These are phyloP conservation scores for Eucalyptus regnans DNA, from an alignment of 345 rosid genomes.

Conservation along the genomic window DNA sequence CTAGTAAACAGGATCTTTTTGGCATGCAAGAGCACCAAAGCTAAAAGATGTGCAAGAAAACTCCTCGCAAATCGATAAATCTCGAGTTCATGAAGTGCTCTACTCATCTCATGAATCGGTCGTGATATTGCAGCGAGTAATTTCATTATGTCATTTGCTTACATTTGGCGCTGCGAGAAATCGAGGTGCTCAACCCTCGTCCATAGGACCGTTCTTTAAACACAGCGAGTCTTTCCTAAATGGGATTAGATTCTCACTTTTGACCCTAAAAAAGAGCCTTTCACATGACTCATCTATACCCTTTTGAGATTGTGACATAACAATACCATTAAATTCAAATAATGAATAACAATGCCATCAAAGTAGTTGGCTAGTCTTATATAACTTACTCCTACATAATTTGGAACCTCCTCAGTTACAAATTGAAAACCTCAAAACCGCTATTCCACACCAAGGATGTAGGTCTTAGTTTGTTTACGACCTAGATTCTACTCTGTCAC, in stretches of 20 bases:
- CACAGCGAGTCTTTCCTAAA: not conserved
- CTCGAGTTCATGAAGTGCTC: not conserved
- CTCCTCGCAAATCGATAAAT: not conserved
- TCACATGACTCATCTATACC: not conserved
- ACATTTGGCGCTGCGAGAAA: not conserved
- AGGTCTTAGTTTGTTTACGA: not conserved
- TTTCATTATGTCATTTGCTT: not conserved
- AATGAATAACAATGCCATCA: not conserved
- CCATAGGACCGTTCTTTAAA: not conserved
- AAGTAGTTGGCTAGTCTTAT: not conserved
- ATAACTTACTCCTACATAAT: not conserved
- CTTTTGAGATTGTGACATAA: not conserved
- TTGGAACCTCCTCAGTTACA: not conserved
- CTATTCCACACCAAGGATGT: not conserved
- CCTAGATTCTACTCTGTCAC: not conserved
- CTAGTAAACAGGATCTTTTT: not conserved
- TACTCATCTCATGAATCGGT: not conserved
- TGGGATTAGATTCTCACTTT: not conserved
- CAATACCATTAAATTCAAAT: not conserved
- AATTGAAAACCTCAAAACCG: not conserved
- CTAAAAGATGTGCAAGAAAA: not conserved
- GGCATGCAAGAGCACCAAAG: not conserved
- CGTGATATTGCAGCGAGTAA: rapidly evolving
- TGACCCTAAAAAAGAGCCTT: not conserved
- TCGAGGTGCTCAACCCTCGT: not conserved